These are phyloP conservation scores for Paramecium pentaurelia DNA, from an alignment of 73 alveolate genomes.

Conservation along the genomic window DNA sequence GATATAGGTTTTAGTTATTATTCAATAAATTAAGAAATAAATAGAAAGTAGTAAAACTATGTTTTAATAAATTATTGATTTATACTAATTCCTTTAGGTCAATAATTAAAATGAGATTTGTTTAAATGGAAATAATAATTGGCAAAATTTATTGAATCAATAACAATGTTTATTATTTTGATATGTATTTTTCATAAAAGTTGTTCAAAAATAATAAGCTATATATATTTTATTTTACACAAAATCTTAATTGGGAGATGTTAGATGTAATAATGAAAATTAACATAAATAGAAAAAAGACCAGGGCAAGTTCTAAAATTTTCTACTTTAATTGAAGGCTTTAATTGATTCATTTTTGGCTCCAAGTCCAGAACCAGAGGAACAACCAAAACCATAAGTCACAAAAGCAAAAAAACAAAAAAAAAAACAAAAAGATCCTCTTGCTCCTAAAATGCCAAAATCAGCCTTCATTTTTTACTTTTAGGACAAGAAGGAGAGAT, in stretches of 20 bases:
- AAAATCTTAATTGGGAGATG: not conserved
- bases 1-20: no score
- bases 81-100: not conserved
- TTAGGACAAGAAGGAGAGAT: constrained; percentile 53
- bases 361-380: constrained; percentile 12
- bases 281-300: not conserved
- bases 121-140: no score
- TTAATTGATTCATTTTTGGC: not conserved
- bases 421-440: constrained; percentile 53
- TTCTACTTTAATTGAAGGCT: not conserved
- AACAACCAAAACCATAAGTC: not conserved
- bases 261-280: not conserved
- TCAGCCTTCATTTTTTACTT: constrained; percentile 59
- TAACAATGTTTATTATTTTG: not conserved
- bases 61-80: no score
- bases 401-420: constrained; percentile 23
- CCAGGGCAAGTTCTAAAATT: constrained; percentile 18
- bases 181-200: not conserved
- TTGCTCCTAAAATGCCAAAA: constrained; percentile 59
- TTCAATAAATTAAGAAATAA: no score
- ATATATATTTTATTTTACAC: not conserved
- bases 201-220: not conserved
- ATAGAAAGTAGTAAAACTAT: no score
- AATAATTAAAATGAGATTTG: no score
- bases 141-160: not conserved